phyloP scores from a whole-genome alignment of 179 eudicot species.

The Pouteria campechiana region DNA sequence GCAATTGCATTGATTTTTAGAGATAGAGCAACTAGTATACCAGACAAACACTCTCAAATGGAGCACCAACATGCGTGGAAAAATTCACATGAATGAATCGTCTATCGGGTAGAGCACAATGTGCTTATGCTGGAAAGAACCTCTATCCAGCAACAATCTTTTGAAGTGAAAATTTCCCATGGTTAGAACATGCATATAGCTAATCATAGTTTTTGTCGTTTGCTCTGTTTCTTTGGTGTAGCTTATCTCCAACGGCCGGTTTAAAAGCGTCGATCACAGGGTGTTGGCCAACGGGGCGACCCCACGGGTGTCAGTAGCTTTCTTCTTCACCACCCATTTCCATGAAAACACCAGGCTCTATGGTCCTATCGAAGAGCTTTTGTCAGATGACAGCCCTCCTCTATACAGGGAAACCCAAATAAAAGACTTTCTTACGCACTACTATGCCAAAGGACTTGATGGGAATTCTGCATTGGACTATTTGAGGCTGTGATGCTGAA shows the following conservation, averaged over 20 bases:
- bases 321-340: background rate
- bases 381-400: constrained; percentile 2
- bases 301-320: constrained; percentile 2
- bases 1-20: too few species aligned
- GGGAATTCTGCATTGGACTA: background rate
- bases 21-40: too few species aligned
- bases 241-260: too few species aligned
- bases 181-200: background rate
- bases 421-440: background rate
- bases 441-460: background rate
- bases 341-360: background rate
- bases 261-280: background rate
- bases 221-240: background rate
- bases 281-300: background rate
- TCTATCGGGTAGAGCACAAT: too few species aligned
- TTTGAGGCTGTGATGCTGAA: too few species aligned
- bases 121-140: too few species aligned
- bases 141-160: too few species aligned
- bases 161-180: too few species aligned
- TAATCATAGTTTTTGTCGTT: background rate
- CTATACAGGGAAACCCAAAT: background rate
- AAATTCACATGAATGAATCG: too few species aligned
- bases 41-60: too few species aligned
- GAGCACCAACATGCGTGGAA: too few species aligned
- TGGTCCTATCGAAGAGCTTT: constrained; percentile 5